These are phyloP conservation scores for Rhizoclosmatium sp. DNA, from an alignment of 192 early-diverging fungal species.

Conservation along the genomic window DNA sequence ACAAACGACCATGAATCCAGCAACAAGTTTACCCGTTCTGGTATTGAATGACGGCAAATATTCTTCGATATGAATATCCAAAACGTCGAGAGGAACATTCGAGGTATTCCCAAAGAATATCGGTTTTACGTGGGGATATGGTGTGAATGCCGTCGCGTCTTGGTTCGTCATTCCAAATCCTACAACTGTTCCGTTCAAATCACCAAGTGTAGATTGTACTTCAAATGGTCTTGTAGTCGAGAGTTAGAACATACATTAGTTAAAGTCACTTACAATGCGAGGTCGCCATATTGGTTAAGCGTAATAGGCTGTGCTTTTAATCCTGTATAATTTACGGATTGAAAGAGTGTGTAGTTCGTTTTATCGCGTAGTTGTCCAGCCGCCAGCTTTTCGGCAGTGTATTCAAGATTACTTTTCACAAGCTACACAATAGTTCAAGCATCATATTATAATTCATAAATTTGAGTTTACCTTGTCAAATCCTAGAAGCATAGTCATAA, in stretches of 20 bases:
- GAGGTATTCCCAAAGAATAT: background rate
- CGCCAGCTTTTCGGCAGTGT: slow-evolving; percentile 18
- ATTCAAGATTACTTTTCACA: background rate
- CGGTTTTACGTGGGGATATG: background rate
- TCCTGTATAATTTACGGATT: slow-evolving; percentile 8
- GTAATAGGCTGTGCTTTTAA: background rate
- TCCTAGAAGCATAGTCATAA: slow-evolving; percentile 17
- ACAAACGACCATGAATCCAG: background rate
- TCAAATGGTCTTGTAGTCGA: background rate
- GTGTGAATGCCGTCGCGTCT: background rate
- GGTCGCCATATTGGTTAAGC: background rate
- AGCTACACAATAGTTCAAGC: background rate
- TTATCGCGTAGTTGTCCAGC: slow-evolving; percentile 1
- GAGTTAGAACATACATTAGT: background rate
- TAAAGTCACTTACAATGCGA: slow-evolving; percentile 12
- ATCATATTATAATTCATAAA: too few relatives aligned
- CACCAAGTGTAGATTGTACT: background rate
- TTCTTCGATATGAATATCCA: background rate
- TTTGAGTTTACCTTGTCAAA: slow-evolving; percentile 8
- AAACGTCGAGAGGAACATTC: background rate
- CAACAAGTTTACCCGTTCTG: background rate
- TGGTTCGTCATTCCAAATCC: slow-evolving; percentile 13
- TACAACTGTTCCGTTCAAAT: background rate
- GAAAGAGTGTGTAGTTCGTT: slow-evolving; percentile 27
- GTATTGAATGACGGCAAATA: background rate